Percentiles rank a stretch among this genome's conserved stretches.
phyloP scores from a whole-genome alignment of 257 asterid genomes.

The Schizonepeta tenuifolia region DNA sequence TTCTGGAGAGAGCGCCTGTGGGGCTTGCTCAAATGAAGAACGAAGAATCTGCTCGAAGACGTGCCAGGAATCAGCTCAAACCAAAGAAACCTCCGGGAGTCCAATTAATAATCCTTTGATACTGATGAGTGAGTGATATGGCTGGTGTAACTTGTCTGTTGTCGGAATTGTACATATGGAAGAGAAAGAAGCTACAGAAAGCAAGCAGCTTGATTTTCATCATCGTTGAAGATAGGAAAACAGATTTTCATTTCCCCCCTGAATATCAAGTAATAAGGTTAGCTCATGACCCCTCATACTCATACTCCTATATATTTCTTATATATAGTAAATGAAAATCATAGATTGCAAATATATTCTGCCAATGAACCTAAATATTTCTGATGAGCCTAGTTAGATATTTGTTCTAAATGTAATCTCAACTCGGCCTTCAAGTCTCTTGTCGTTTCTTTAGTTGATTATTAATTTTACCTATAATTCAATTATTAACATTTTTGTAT shows the following conservation, averaged over 20 bases:
- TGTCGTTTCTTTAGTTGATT: too few species aligned
- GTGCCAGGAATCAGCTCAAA: constrained; percentile 50
- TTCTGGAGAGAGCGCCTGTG: constrained; percentile 45
- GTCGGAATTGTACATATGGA: constrained; percentile 17
- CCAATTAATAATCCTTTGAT: constrained; percentile 47
- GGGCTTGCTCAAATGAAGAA: constrained; percentile 39
- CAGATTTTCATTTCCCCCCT: neutral
- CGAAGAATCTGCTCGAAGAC: constrained; percentile 52
- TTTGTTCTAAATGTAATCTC: too few species aligned
- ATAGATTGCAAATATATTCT: neutral
- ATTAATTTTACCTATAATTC: too few species aligned
- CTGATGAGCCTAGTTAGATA: neutral
- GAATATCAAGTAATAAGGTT: neutral
- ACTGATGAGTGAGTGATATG: neutral
- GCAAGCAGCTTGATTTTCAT: neutral
- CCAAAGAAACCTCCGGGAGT: constrained; percentile 46
- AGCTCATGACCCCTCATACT: neutral
- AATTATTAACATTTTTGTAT: too few species aligned
- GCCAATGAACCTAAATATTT: neutral
- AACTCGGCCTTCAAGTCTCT: too few species aligned
- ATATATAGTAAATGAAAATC: neutral
- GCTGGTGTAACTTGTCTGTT: constrained; percentile 3
- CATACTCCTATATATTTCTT: neutral
- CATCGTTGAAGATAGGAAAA: neutral
- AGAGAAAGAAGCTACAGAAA: neutral